Evolutionary conservation across 768 basidiomycete genomes (phyloP), one percentile per base, ranked within the genome.

Genomic region (Coprinopsis sp.): DNA sequence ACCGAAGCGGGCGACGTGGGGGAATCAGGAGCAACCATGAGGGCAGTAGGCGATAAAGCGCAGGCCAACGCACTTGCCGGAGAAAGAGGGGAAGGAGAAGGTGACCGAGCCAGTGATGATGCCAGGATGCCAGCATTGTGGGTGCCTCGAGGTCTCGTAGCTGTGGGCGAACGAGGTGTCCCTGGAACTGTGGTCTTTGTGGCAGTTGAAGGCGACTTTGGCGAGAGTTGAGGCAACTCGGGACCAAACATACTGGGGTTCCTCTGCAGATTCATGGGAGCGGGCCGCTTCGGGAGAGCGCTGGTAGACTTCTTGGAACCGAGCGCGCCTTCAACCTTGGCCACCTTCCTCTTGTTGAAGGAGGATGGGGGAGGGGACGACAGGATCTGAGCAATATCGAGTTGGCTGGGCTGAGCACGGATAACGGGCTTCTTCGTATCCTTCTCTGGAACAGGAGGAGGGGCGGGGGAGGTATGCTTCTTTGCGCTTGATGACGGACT

Each of bases 171-270:
- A 19, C 33, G 30, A 21, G 50, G 42, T 25, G 38, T 22, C 16
- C 12, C 25, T 25, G 28, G 19, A 22, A 37, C 3, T 16, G 45
- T 19, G 11, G 36, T 6, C 36, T n/a, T n/a, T n/a, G 11, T 14
- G 42, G 29, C 16, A 31, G 22, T 42, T 37, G 34, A 30, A 13
- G 28, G 46, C 13, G 39, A 29, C 13, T 51, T 11, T 4, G 21
- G 43, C 21, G n/a, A 67, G 22, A 74, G 65, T 37, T 62, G 67
- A 29, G 81, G 82, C 28, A 84, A 70, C 60, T 85, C 84, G 46
- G 69, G 73, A 30, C 82, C 85, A 53, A 84, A 77, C 55, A 82
- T 82, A 55, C 77, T 82, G 27, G 81, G 81, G 51, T 81, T 83
- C 44, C 77, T 74, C 53, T 73, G 70, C 27, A 74, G 58, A 53